A percentile compares a stretch with the other conserved stretches of the same genome.
Evolutionary conservation across 176 grass and related monocot genomes (phyloP).

Genomic region (Secale cereale): DNA sequence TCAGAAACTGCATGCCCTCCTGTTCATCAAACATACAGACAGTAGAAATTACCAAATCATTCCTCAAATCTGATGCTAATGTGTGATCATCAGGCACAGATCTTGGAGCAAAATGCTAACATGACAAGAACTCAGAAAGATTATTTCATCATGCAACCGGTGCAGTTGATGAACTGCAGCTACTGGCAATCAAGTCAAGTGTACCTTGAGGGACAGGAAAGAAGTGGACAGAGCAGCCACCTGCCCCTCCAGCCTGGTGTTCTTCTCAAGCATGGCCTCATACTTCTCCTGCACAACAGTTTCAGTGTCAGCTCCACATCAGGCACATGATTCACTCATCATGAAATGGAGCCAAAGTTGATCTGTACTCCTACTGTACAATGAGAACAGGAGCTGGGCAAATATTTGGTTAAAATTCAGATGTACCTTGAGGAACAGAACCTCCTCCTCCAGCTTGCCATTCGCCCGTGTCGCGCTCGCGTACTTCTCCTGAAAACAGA

Average conservation of each 20-base stretch:
- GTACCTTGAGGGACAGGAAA: conserved; percentile 52
- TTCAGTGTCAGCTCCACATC: not conserved
- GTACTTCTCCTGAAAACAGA: conserved; percentile 32
- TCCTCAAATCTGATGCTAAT: not conserved
- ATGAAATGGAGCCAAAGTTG: not conserved
- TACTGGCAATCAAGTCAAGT: not conserved
- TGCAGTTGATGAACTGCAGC: not conserved
- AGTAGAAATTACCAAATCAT: not conserved
- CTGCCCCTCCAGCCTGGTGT: conserved; percentile 41
- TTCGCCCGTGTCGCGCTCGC: not conserved
- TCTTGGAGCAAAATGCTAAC: not conserved
- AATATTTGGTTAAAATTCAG: not conserved
- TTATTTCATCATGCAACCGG: not conserved
- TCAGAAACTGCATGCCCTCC: conserved; percentile 50
- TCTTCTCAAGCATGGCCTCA: conserved; percentile 38
- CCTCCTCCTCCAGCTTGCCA: conserved; percentile 22
- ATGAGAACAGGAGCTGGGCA: not conserved
- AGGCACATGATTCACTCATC: not conserved
- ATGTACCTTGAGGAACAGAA: conserved; percentile 43
- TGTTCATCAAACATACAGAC: not conserved
- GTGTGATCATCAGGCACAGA: not conserved
- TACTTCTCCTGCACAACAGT: conserved; percentile 48
- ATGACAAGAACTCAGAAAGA: not conserved
- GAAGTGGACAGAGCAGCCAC: conserved; percentile 31
- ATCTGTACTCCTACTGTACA: not conserved